These are phyloP conservation scores for Leishmania tropica DNA, from an alignment of 208 protist species.

Conservation along the genomic window DNA sequence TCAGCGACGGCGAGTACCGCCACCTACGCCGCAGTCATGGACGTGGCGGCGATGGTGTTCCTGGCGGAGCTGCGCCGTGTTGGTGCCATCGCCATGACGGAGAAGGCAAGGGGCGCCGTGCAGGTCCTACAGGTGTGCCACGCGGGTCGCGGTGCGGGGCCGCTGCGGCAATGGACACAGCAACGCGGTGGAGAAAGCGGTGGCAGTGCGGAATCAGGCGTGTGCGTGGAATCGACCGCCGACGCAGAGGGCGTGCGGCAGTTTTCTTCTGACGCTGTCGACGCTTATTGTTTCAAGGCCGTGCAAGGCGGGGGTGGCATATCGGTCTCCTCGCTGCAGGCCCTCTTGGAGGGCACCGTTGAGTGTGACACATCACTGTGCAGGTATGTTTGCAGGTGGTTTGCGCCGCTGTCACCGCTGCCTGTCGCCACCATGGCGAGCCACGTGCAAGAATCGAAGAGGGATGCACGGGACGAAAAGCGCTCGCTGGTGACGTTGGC, in stretches of 20 bases:
- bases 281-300: background rate
- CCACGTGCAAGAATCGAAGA: background rate
- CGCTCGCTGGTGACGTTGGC: background rate
- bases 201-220: background rate
- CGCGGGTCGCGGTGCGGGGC: background rate
- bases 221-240: background rate
- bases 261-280: background rate
- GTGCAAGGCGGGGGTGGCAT: background rate
- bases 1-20: background rate
- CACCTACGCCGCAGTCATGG: conserved; percentile 24
- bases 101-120: background rate
- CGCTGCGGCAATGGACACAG: background rate
- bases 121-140: background rate
- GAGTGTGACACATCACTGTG: conserved; percentile 14
- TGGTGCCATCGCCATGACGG: conserved; percentile 1
- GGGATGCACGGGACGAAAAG: background rate
- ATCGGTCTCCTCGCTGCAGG: conserved; percentile 8
- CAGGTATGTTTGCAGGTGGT: background rate
- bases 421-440: background rate
- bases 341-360: conserved; percentile 8
- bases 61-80: conserved; percentile 16
- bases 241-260: no score
- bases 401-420: no score
- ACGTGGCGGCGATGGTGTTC: conserved; percentile 17
- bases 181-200: background rate